Base-by-base conservation (phyloP, 306 rosid genomes). In the Vigna reflexopilosa region DNA sequence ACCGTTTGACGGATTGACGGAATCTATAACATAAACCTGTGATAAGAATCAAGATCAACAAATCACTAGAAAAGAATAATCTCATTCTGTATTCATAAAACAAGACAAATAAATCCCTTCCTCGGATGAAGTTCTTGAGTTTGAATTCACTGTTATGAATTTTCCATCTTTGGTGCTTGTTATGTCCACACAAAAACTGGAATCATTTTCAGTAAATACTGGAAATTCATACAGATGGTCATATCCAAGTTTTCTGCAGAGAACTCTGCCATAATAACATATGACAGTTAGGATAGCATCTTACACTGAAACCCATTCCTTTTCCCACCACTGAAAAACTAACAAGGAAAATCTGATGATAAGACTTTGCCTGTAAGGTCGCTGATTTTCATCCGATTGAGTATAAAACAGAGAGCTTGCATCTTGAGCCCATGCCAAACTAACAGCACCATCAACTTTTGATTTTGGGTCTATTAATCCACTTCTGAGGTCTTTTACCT, bases 51-150 rank as follows among this genome's bases (percentile, higher is more conserved):
- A 78, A 61, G 77, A 59, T 32, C 42, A 79, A 71, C 83, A 85
- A 19, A 48, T 77, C 78, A 64, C 40, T 64, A 79, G 47, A 77
- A 82, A 62, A 80, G 19, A 80, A 68, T 48, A 70, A 26, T 54
- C 66, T 44, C 30, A 11, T 68, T 38, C 17, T 68, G 24, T 77
- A 36, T 78, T 67, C 49, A 64, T 51, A 44, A 70, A 45, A 26
- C 30, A 75, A 76, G 77, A 88, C 54, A 86, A 68, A 52, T 77
- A 86, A 87, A 81, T 87, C 86, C 98, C 89, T 94, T 94, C 98
- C 98, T 95, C 97, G 36, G 97, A 95, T 83, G 98, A 95, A 87
- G 97, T 92, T 91, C 98, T 92, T 84, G 98, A 95, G 85, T 95
- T 95, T 83, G 97, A 91, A 89, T 95, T 92, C 84, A 93, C 94